Base-by-base conservation (phyloP, 208 protist genomes). In the Leishmania lainsoni region DNA sequence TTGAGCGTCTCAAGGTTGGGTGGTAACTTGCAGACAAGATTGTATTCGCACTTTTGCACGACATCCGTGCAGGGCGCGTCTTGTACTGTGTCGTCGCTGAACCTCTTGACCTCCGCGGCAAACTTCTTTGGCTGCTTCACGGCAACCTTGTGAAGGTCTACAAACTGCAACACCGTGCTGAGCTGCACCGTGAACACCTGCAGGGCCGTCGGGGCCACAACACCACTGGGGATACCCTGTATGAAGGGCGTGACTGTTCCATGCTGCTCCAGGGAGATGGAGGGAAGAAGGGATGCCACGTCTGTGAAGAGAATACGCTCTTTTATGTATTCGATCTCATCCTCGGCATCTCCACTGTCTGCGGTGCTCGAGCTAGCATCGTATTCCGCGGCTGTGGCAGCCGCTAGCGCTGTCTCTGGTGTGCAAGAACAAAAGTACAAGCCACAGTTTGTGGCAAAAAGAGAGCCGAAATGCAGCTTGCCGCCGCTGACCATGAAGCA, bases 151-250 rank as follows among this genome's bases (percentile, higher is more conserved):
- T 80, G 79, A 5, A 92, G 61, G 39, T 76, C 75, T 2, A 92
- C 59, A 78, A 94, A 94, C 79, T 94, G 91, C 75, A 90, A 84
- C 3, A 94, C 80, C 20, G 89, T 90, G 74, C 75, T 35, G 58
- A 48, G 80, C 16, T 78, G 85, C 14, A 86, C 82, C 45, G 89
- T 88, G 82, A 94, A 94, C 39, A 91, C 84, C 76, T 94, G 91
- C 74, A 94, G 73, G 32, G 89, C 83, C 5, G 78, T 92, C n/a
- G 91, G 87, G 10, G 71, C 70, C 26, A 94, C 89, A 26, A 90
- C 80, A 6, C 48, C 77, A 68, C 75, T 89, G 39, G 91, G 91
- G 35, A 94, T 80, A 17, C 91, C 89, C 32, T 88, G 80, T 3
- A 89, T 70, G 68, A 79, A 89, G 51, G 85, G 83, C 45, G 81